A percentile compares a stretch with the other conserved stretches of the same genome.
phyloP scores from a whole-genome alignment of 1,284 basidiomycete species.

The Tilletia setariae region DNA sequence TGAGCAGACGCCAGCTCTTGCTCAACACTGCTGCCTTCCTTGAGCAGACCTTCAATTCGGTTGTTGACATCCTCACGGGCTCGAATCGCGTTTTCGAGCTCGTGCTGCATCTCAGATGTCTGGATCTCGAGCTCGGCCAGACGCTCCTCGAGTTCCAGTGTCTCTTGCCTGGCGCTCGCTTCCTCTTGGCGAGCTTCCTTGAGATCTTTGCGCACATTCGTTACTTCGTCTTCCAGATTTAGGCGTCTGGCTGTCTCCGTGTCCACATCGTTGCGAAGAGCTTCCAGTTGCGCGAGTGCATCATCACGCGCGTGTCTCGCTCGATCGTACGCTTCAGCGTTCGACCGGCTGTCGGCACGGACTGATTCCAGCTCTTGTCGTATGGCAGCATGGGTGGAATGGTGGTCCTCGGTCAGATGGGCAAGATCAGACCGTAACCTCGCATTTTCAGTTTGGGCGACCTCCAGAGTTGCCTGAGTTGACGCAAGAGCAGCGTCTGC shows the following conservation, averaged over 20 bases:
- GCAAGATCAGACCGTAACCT: background rate
- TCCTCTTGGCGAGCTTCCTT: conserved; percentile 36
- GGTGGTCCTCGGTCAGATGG: conserved; percentile 13
- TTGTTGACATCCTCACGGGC: conserved; percentile 42
- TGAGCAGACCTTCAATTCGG: conserved; percentile 42
- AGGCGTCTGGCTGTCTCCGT: conserved; percentile 37
- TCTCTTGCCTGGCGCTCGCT: conserved; percentile 33
- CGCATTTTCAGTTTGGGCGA: conserved; percentile 1
- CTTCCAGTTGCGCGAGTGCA: background rate
- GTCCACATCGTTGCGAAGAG: conserved; percentile 28
- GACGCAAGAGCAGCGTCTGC: background rate
- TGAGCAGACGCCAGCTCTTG: conserved; percentile 39
- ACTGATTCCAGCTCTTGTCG: conserved; percentile 23
- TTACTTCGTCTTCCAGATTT: conserved; percentile 48
- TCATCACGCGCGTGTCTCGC: conserved; percentile 8
- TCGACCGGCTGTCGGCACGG: conserved; percentile 8
- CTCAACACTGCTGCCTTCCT: conserved; percentile 42
- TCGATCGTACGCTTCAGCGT: conserved; percentile 9
- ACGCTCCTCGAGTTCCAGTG: conserved; percentile 38
- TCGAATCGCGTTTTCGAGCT: conserved; percentile 42
- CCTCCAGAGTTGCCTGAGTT: background rate
- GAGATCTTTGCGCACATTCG: conserved; percentile 34
- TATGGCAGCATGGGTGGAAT: conserved; percentile 17
- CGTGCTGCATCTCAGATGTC: conserved; percentile 35
- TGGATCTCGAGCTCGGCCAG: conserved; percentile 40